A percentile compares a stretch with the other conserved stretches of the same genome.
These are phyloP conservation scores for Rhododendron henanense DNA, from an alignment of 148 eudicot species.

Conservation along the genomic window DNA sequence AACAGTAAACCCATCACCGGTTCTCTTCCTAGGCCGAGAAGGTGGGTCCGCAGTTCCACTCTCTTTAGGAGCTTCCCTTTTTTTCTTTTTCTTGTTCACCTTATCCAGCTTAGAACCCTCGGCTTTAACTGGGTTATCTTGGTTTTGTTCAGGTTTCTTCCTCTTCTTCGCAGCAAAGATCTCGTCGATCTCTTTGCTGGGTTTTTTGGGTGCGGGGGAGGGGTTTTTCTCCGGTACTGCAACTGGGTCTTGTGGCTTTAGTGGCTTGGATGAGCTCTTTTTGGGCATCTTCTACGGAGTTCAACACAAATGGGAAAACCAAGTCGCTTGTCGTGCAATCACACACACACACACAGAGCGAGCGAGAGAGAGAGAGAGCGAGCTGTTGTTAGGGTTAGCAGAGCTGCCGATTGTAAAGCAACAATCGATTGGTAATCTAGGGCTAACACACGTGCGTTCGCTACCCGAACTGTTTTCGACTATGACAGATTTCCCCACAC, in stretches of 20 bases:
- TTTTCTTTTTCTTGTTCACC: conserved; percentile 12
- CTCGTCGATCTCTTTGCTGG: conserved; percentile 45
- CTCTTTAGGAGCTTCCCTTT: conserved; percentile 11
- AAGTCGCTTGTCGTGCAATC: background rate
- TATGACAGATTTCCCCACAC: no score
- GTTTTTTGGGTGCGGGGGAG: conserved; percentile 17
- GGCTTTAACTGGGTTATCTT: background rate
- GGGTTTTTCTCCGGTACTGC: conserved; percentile 19
- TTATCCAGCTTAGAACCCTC: conserved; percentile 21
- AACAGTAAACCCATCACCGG: conserved; percentile 54
- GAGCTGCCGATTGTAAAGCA: background rate
- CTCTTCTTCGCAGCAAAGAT: conserved; percentile 35
- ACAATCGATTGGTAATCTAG: no score
- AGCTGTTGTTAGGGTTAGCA: background rate
- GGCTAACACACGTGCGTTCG: no score
- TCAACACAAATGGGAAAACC: background rate
- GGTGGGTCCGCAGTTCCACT: conserved; percentile 14
- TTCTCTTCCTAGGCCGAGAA: conserved; percentile 46
- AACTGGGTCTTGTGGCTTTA: conserved; percentile 20
- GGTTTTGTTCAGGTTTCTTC: background rate
- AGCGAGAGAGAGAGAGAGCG: background rate
- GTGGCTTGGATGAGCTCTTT: conserved; percentile 20
- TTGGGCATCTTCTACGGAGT: conserved; percentile 31
- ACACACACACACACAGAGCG: background rate
- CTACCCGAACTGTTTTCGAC: no score